A percentile compares a stretch with the other conserved stretches of the same genome.
Evolutionary conservation across 176 grass and related monocot species (phyloP).

Genomic region (Alloteropsis semialata): DNA sequence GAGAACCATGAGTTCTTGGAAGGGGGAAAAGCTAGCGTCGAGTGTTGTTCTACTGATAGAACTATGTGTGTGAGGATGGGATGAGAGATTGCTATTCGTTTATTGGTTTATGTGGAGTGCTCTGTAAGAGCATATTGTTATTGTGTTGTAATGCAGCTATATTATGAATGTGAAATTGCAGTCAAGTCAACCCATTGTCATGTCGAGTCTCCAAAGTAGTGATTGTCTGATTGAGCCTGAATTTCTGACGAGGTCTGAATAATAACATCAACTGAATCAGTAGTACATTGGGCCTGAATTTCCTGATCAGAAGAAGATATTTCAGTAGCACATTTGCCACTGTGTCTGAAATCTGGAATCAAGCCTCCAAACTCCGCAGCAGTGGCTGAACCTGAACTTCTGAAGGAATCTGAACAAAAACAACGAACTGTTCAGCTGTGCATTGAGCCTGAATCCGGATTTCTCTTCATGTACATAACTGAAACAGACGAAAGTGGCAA

Average conservation of each 20-base stretch:
- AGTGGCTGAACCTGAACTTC: too few species aligned
- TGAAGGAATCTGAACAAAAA: too few species aligned
- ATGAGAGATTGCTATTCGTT: slow-evolving; percentile 25
- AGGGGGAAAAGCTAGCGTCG: not conserved
- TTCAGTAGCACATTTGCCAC: not conserved
- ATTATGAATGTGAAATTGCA: not conserved
- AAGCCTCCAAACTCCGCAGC: too few species aligned
- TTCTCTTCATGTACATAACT: too few species aligned
- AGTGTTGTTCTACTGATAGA: not conserved
- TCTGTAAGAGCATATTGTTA: slow-evolving; percentile 11
- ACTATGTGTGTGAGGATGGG: not conserved
- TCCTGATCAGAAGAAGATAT: not conserved
- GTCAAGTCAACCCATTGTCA: not conserved
- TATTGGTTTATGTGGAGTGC: slow-evolving; percentile 26
- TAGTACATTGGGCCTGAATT: not conserved
- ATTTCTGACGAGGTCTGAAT: not conserved
- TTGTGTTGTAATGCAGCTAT: slow-evolving; percentile 20
- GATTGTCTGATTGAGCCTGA: not conserved
- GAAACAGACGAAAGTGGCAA: too few species aligned
- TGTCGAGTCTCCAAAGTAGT: not conserved
- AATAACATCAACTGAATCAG: not conserved
- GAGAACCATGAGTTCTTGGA: slow-evolving; percentile 38
- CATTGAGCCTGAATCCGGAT: too few species aligned
- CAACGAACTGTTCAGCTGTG: too few species aligned
- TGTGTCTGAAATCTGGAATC: not conserved